Evolutionary conservation across 78 protist species (phyloP).

Genomic region (Capsaspora owczarzaki): DNA sequence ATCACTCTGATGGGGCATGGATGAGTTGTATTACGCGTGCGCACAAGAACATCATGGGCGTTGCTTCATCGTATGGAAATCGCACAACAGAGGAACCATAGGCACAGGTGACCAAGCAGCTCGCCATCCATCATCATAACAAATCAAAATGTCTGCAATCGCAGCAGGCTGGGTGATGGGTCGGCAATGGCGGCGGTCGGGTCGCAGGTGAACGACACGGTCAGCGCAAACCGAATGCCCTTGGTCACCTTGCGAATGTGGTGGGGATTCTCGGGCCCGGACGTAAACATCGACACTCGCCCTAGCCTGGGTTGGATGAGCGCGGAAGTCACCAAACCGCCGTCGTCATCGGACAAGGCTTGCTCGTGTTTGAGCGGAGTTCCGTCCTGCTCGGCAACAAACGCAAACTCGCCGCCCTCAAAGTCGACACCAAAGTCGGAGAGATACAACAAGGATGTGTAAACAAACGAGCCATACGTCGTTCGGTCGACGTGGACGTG

Average conservation of each 20-base stretch:
- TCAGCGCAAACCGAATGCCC: conserved; percentile 22
- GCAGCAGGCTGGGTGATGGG: too few species aligned
- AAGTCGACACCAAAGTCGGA: not conserved
- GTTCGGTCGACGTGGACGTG: conserved; percentile 30
- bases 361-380: not conserved
- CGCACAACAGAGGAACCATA: too few species aligned
- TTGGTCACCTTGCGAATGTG: conserved; percentile 1
- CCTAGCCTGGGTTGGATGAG: conserved; percentile 5
- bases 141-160: too few species aligned
- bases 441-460: conserved; percentile 24
- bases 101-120: too few species aligned
- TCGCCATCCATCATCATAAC: too few species aligned
- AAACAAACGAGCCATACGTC: conserved; percentile 4
- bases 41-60: too few species aligned
- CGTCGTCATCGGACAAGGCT: not conserved
- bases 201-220: conserved; percentile 26
- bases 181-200: not conserved
- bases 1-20: too few species aligned
- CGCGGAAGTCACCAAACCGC: not conserved
- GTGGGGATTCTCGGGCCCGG: conserved; percentile 20
- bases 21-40: too few species aligned
- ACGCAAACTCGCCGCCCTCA: conserved; percentile 22
- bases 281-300: not conserved
- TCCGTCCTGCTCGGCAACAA: not conserved
- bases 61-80: too few species aligned